phyloP scores from a whole-genome alignment of 495 filamentous ascomycete species.

The Trichoderma parareesei region DNA sequence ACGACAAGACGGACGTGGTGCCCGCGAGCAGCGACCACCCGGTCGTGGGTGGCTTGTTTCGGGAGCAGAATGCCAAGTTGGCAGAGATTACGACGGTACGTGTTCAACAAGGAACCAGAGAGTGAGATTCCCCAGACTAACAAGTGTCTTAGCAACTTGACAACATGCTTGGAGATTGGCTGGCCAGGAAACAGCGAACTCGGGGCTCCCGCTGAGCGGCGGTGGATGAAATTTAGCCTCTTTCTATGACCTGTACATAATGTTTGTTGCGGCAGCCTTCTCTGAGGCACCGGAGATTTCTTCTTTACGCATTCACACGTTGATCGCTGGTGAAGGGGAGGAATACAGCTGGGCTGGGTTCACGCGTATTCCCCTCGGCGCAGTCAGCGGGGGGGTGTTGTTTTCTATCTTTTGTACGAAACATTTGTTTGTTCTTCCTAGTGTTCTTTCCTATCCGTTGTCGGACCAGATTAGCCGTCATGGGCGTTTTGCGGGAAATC shows the following conservation, averaged over 20 bases:
- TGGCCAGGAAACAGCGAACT: slow-evolving; percentile 55
- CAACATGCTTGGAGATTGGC: slow-evolving; percentile 75
- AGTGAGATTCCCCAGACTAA: slow-evolving; percentile 14
- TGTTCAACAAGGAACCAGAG: slow-evolving; percentile 10
- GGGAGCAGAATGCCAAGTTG: slow-evolving; percentile 71
- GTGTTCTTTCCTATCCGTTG: background rate
- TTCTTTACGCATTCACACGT: background rate
- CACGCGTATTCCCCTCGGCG: background rate
- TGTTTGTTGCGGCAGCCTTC: background rate
- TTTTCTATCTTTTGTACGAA: background rate
- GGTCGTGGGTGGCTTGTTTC: slow-evolving; percentile 69
- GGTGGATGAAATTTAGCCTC: background rate
- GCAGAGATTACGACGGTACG: slow-evolving; percentile 70
- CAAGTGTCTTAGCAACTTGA: slow-evolving; percentile 54
- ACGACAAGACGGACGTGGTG: slow-evolving; percentile 74
- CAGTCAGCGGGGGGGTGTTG: background rate
- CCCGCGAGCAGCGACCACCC: slow-evolving; percentile 76
- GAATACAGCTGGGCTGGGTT: slow-evolving; percentile 3
- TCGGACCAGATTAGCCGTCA: background rate
- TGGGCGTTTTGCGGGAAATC: slow-evolving; percentile 5
- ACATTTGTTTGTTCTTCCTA: background rate
- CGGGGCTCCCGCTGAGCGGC: slow-evolving; percentile 31
- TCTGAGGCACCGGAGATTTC: background rate
- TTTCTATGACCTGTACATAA: background rate
- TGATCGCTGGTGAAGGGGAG: background rate